These are phyloP conservation scores for Kockovaella imperatae DNA, from an alignment of 768 basidiomycete species.

Conservation along the genomic window DNA sequence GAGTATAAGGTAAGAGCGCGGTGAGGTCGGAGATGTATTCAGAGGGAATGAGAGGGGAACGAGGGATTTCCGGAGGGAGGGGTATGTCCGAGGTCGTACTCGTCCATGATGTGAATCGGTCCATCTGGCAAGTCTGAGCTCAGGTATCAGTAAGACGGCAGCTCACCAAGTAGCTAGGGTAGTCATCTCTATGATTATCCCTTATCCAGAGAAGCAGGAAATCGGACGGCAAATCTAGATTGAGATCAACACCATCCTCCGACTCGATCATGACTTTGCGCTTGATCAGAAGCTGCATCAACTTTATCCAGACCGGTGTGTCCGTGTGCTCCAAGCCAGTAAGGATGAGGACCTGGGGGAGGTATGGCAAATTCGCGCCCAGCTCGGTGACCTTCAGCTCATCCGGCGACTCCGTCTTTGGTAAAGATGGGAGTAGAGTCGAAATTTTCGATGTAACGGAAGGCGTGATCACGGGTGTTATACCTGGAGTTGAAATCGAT, in stretches of 20 bases:
- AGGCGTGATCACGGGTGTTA: constrained; percentile 8
- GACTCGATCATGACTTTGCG: not conserved
- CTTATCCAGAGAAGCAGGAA: constrained; percentile 28
- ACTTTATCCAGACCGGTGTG: constrained; percentile 16
- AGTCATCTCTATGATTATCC: constrained; percentile 13
- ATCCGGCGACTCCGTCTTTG: not conserved
- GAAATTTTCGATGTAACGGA: not conserved
- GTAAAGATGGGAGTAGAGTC: not conserved
- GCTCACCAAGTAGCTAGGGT: constrained; percentile 33
- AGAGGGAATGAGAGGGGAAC: not conserved
- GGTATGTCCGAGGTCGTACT: not conserved
- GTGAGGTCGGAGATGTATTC: constrained; percentile 22
- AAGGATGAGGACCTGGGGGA: constrained; percentile 21
- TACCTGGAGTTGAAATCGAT: not conserved
- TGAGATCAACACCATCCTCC: no score
- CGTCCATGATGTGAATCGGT: not conserved
- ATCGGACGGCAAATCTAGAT: constrained; percentile 3
- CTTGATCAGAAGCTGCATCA: constrained; percentile 20
- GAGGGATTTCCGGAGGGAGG: not conserved
- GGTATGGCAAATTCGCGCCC: not conserved
- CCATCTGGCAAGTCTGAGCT: not conserved
- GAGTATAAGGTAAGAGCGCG: constrained; percentile 24
- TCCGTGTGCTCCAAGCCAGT: constrained; percentile 21
- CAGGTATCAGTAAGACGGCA: not conserved
- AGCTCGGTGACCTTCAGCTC: not conserved